A percentile compares a stretch with the other conserved stretches of the same genome.
phyloP scores from a whole-genome alignment of 108 stramenopile species.

The Pseudonitzschia multistriata region DNA sequence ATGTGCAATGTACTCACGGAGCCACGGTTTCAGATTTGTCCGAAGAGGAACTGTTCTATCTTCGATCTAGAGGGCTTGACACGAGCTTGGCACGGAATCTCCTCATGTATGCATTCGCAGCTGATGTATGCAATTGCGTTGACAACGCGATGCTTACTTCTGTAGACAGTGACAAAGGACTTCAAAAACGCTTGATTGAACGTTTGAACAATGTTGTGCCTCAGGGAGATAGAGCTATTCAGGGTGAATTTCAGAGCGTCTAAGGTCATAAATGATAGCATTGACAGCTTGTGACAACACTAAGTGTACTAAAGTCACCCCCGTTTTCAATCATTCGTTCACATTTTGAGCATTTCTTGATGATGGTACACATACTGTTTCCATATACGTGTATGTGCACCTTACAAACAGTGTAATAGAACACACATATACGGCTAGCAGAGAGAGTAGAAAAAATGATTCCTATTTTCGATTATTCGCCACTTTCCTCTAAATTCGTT shows the following conservation, averaged over 20 bases:
- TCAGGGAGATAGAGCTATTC: slow-evolving; percentile 67
- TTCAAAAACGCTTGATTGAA: slow-evolving; percentile 64
- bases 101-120: slow-evolving; percentile 89
- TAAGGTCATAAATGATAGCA: slow-evolving; percentile 24
- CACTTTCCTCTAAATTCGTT: too few species aligned
- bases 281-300: too few species aligned
- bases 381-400: too few species aligned
- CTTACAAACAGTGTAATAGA: too few species aligned
- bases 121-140: slow-evolving; percentile 61
- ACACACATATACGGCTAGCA: too few species aligned
- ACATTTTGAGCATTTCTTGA: background rate
- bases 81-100: slow-evolving; percentile 64
- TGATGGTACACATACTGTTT: background rate
- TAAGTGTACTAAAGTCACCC: too few species aligned
- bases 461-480: too few species aligned
- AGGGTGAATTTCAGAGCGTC: slow-evolving; percentile 81
- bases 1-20: slow-evolving; percentile 94
- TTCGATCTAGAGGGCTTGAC: slow-evolving; percentile 86
- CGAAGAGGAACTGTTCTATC: slow-evolving; percentile 94
- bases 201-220: slow-evolving; percentile 78
- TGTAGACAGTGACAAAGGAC: slow-evolving; percentile 58
- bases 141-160: slow-evolving; percentile 56
- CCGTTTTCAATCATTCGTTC: too few species aligned
- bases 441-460: too few species aligned
- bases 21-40: slow-evolving; percentile 93